phyloP scores from a whole-genome alignment of 2,329 filamentous ascomycete species.

The Pseudofabraea citricarpa region DNA sequence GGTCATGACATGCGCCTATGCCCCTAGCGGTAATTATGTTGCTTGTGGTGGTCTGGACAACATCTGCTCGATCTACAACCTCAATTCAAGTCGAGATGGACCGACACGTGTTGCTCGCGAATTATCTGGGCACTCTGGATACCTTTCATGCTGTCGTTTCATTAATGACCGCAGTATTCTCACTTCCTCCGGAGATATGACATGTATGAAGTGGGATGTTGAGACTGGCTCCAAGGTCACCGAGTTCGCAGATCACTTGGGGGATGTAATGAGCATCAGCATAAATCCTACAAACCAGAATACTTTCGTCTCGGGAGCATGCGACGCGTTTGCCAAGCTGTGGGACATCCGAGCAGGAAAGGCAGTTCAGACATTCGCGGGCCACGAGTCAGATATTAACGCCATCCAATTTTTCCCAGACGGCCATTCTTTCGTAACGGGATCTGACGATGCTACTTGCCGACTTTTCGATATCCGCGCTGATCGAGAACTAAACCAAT shows the following conservation, averaged over 20 bases:
- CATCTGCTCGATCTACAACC: conserved; percentile 99
- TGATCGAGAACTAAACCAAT: conserved; percentile 71
- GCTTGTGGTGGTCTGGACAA: conserved; percentile 98
- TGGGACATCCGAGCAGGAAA: conserved; percentile 99
- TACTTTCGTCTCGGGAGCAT: conserved; percentile 98
- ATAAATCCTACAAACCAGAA: conserved; percentile 99
- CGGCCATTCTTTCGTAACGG: conserved; percentile 95
- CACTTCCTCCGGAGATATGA: conserved; percentile 98
- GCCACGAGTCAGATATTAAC: conserved; percentile 98
- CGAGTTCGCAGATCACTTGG: conserved; percentile 96
- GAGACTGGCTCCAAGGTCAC: conserved; percentile 96
- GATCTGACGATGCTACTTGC: conserved; percentile 96
- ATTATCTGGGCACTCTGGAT: conserved; percentile 93
- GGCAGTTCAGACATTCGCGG: conserved; percentile 96
- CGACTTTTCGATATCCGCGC: conserved; percentile 96
- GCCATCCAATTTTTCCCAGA: conserved; percentile 99
- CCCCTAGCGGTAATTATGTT: conserved; percentile 96
- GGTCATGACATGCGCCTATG: conserved; percentile 99
- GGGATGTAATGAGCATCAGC: conserved; percentile 99
- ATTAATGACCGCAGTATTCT: conserved; percentile 98
- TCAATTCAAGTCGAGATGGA: conserved; percentile 91
- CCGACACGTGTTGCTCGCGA: conserved; percentile 94
- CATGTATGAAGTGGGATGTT: conserved; percentile 99
- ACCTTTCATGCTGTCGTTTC: conserved; percentile 96
- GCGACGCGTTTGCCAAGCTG: conserved; percentile 95